These are phyloP conservation scores for Penicillium coprophilum DNA, from an alignment of 495 filamentous ascomycete genomes.

Conservation along the genomic window DNA sequence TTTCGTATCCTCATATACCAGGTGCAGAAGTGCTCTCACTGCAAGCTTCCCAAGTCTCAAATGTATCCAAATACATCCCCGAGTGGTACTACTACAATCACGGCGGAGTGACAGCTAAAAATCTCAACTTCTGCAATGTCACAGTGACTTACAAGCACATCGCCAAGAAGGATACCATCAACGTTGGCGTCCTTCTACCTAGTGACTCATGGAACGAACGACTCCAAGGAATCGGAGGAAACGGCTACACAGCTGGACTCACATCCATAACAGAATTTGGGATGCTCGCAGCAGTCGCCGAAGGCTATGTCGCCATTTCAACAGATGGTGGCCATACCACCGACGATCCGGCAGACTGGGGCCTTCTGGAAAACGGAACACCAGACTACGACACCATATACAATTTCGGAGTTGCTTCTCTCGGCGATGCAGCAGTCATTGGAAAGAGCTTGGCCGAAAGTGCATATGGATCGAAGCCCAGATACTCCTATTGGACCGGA, in stretches of 20 bases:
- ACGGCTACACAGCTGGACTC: conserved; percentile 33
- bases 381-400: conserved; percentile 19
- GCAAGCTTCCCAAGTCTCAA: background rate
- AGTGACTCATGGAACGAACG: conserved; percentile 39
- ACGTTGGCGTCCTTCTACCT: conserved; percentile 39
- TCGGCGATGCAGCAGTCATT: conserved; percentile 29
- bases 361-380: conserved; percentile 36
- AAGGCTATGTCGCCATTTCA: conserved; percentile 38
- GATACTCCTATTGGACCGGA: conserved; percentile 46
- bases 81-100: conserved; percentile 1
- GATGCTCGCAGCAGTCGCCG: conserved; percentile 29
- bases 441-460: conserved; percentile 15
- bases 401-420: conserved; percentile 41
- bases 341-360: conserved; percentile 31
- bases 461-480: conserved; percentile 20
- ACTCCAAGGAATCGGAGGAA: conserved; percentile 43
- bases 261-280: conserved; percentile 4
- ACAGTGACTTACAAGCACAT: conserved; percentile 48
- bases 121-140: conserved; percentile 42
- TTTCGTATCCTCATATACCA: background rate
- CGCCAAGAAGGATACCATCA: conserved; percentile 36
- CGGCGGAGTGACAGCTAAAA: background rate
- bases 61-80: background rate
- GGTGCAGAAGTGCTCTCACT: background rate
- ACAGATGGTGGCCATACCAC: conserved; percentile 41